These are phyloP conservation scores for Trichoderma koningii DNA, from an alignment of 2,329 filamentous ascomycete species.

Conservation along the genomic window DNA sequence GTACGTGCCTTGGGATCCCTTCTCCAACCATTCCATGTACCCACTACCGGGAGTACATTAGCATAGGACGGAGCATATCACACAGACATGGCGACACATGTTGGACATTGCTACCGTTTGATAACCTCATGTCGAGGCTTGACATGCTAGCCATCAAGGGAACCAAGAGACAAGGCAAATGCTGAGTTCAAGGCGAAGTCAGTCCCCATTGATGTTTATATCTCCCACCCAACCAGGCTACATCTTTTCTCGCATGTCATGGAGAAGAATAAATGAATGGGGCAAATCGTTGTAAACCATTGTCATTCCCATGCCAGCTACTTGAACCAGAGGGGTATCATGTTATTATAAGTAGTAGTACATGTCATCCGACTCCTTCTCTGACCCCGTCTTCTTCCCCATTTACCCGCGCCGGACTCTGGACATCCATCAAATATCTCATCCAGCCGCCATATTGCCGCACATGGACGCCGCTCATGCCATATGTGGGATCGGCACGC, in stretches of 20 bases:
- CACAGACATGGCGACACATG: background rate
- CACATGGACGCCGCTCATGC: conserved; percentile 10
- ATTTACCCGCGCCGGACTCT: background rate
- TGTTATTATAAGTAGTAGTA: background rate
- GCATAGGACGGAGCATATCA: background rate
- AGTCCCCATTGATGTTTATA: background rate
- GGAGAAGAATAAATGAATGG: background rate
- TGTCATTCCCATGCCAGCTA: background rate
- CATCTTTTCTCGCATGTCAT: background rate
- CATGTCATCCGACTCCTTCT: background rate
- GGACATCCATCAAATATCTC: background rate
- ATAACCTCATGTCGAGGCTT: background rate
- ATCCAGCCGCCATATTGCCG: conserved; percentile 4
- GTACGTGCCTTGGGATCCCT: background rate
- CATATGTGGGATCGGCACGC: background rate
- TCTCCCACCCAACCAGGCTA: background rate
- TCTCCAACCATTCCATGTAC: background rate
- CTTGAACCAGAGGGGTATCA: conserved; percentile 25
- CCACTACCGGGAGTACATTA: background rate
- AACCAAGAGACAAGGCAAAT: no score
- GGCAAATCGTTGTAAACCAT: conserved; percentile 1
- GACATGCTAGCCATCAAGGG: no score
- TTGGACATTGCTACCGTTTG: background rate
- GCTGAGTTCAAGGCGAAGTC: no score
- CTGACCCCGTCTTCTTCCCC: background rate